These are phyloP conservation scores for Aspergillus affinis DNA, from an alignment of 495 filamentous ascomycete genomes.

Conservation along the genomic window DNA sequence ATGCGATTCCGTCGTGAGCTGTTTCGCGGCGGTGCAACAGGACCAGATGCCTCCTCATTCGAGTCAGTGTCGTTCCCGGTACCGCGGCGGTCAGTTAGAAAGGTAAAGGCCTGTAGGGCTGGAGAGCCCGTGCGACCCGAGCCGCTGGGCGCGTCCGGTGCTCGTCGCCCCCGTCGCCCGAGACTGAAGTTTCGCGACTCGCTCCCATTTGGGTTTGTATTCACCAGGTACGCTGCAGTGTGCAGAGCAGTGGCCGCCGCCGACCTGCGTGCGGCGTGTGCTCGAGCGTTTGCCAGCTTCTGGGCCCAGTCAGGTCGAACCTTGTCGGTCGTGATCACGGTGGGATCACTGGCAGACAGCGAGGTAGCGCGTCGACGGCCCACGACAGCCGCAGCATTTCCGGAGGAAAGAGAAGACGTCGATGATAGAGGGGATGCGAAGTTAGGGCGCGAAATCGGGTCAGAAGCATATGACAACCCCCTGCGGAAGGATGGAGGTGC, in stretches of 20 bases:
- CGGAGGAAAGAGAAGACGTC: constrained; percentile 50
- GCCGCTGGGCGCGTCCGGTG: constrained; percentile 27
- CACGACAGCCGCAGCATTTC: constrained; percentile 27
- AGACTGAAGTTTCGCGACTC: constrained; percentile 49
- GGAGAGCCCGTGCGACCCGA: constrained; percentile 42
- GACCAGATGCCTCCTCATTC: constrained; percentile 42
- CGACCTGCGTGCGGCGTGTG: constrained; percentile 79
- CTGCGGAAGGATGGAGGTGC: constrained; percentile 84
- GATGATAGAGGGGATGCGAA: constrained; percentile 73
- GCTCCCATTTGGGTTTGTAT: constrained; percentile 51
- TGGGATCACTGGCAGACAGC: constrained; percentile 73
- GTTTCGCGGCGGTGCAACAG: constrained; percentile 50
- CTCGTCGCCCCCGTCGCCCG: constrained; percentile 46
- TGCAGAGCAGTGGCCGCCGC: constrained; percentile 94
- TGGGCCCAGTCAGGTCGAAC: constrained; percentile 93
- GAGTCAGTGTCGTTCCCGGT: constrained; percentile 36
- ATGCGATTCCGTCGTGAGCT: constrained; percentile 65
- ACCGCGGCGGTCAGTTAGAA: constrained; percentile 49
- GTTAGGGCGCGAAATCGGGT: constrained; percentile 39
- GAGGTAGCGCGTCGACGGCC: constrained; percentile 73
- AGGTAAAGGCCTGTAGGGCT: constrained; percentile 51
- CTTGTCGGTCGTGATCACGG: constrained; percentile 86
- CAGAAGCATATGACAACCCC: constrained; percentile 68
- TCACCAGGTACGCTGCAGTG: constrained; percentile 91
- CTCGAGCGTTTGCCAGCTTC: constrained; percentile 81